Conservation (phyloP, 73 alveolate genomes). For the Uronychia binucleata region DNA sequence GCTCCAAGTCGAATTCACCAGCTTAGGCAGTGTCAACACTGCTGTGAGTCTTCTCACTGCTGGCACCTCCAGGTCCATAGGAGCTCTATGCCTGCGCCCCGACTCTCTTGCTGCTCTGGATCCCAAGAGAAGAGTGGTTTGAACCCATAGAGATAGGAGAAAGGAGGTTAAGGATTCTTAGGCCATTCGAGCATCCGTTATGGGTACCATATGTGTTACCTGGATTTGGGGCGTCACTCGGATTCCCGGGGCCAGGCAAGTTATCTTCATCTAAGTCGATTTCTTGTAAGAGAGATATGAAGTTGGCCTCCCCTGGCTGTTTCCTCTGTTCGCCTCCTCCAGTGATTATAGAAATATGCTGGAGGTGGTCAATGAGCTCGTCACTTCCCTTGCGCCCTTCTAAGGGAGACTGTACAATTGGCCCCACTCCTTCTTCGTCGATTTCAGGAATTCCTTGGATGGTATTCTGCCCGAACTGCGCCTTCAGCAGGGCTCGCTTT, state of each 20-base stretch:
- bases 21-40: background rate
- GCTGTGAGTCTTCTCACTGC: conserved; percentile 1
- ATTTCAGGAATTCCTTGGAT: background rate
- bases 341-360: background rate
- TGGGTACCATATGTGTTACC: background rate
- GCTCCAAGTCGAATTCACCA: background rate
- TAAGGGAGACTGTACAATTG: background rate
- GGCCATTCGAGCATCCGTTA: background rate
- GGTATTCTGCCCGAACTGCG: too few species aligned
- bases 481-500: too few species aligned
- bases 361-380: background rate
- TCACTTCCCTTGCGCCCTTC: background rate
- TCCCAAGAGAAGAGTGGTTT: too few species aligned
- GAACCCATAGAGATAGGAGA: too few species aligned
- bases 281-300: background rate
- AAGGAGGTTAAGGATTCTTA: background rate
- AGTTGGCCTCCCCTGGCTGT: background rate
- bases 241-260: background rate
- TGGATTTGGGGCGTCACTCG: background rate
- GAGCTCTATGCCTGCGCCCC: too few species aligned
- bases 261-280: background rate
- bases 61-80: background rate
- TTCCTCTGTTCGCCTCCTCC: background rate
- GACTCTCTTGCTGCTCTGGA: too few species aligned
- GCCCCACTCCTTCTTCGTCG: background rate